phyloP scores from a whole-genome alignment of 2,329 filamentous ascomycete species.

The Aspergillus unguis region DNA sequence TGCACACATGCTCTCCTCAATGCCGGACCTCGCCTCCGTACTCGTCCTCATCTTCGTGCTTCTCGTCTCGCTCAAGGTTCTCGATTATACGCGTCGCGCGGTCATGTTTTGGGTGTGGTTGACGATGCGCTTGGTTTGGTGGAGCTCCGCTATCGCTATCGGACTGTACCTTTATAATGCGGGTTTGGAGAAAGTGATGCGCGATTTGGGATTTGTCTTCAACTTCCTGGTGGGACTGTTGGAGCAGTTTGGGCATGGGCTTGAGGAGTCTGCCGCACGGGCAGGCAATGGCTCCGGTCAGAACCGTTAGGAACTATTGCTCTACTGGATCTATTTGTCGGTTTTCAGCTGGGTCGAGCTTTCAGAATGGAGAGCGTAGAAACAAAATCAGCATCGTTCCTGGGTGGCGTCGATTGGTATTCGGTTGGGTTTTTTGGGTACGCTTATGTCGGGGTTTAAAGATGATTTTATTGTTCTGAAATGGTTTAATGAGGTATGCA shows the following conservation, averaged over 20 bases:
- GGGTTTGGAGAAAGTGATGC: conserved; percentile 32
- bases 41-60: conserved; percentile 57
- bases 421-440: neutral
- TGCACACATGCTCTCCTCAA: conserved; percentile 33
- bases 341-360: neutral
- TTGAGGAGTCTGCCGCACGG: conserved; percentile 23
- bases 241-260: conserved; percentile 50
- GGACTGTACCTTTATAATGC: conserved; percentile 53
- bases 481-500: neutral
- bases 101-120: conserved; percentile 76
- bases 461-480: neutral
- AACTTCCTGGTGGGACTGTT: conserved; percentile 64
- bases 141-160: conserved; percentile 55
- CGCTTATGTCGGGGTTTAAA: neutral
- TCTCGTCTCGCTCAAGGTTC: conserved; percentile 61
- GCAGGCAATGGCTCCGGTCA: conserved; percentile 13
- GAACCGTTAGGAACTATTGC: conserved; percentile 41
- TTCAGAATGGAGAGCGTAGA: neutral
- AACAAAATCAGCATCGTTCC: neutral
- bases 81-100: conserved; percentile 67
- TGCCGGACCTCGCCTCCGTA: conserved; percentile 36
- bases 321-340: neutral
- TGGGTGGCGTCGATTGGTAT: conserved; percentile 8
- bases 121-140: conserved; percentile 61
- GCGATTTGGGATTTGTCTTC: conserved; percentile 51